Conservation (phyloP, 169 alveolate genomes). For the Babesia sp. region DNA sequence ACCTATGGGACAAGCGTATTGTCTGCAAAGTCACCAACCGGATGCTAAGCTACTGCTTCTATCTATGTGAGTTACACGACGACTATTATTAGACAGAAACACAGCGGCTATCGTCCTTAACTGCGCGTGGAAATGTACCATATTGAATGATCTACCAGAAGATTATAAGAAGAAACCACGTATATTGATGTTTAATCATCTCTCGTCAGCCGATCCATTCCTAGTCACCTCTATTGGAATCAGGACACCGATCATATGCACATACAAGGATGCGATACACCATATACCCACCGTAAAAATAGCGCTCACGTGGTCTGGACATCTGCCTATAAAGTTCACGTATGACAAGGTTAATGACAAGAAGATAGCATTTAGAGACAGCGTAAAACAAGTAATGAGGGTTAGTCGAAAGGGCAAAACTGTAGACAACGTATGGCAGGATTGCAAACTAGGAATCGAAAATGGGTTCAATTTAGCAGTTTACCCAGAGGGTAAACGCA, state of each 20-base stretch:
- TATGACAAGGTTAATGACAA: constrained; percentile 51
- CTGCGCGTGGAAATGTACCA: constrained; percentile 35
- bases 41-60: constrained; percentile 1
- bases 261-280: constrained; percentile 65
- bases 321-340: constrained; percentile 32
- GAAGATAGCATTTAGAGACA: constrained; percentile 30
- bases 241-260: constrained; percentile 1
- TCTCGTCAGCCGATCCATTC: constrained; percentile 43
- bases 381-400: constrained; percentile 38
- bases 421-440: not conserved
- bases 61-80: constrained; percentile 6
- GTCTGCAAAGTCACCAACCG: constrained; percentile 18
- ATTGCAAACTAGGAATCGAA: constrained; percentile 30
- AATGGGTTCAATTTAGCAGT: constrained; percentile 65
- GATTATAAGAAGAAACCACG: constrained; percentile 26
- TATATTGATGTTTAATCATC: constrained; percentile 52
- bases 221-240: constrained; percentile 19
- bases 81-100: not conserved
- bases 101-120: constrained; percentile 31
- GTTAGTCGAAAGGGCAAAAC: not conserved
- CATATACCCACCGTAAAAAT: constrained; percentile 19
- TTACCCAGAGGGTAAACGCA: constrained; percentile 87
- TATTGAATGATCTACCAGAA: constrained; percentile 36
- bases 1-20: constrained; percentile 6
- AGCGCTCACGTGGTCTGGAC: constrained; percentile 8